Evolutionary conservation across 2,329 filamentous ascomycete species (phyloP), one percentile per base, ranked within the genome.

Genomic region (Coniochaeta prunicola): DNA sequence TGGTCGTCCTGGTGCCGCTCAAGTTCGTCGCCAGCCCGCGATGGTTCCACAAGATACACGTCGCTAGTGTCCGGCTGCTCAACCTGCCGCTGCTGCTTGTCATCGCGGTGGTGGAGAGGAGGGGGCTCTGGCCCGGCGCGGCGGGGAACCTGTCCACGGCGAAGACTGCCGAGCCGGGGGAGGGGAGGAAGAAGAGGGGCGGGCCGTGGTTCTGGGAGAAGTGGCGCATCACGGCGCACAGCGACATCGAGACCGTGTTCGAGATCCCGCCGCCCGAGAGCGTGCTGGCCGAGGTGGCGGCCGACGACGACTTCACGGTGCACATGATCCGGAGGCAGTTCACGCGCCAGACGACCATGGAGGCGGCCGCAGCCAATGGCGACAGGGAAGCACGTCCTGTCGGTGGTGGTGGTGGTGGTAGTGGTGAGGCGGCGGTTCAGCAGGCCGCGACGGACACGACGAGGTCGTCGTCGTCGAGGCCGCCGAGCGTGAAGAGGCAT

Each of bases 1-100:
- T 94, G 30, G 74, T 90, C 60, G 69, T 92, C 30, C 79, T 94
- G 17, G 78, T 93, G 1, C 91, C 91, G 0, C 80, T 94, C 61
- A 92, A 91, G 66, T 90, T 90, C 66, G 65, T 90, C n/a, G 78
- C 91, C 36, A 86, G 85, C n/a, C 85, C 89, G 0, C 85, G 91
- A 50, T 93, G 90, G 90, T 94, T 94, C 69, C 91, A 96, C 77
- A 94, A 93, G 73, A 89, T 93, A 67, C 92, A 96, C 69, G 90
- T 96, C 59, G 84, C 86, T 59, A 83, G 84, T 10, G 87, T 94
- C 24, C 85, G 90, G 38, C 74, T 86, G 9, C 80, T 92, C 66
- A 94, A 94, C 70, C 78, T 89, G 2, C 91, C 91, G 0, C 76
- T 92, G 5, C 78, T 96, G 1, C 78, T 93, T 4, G 65, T 88